These are phyloP conservation scores for Diplodia mutila DNA, from an alignment of 2,329 filamentous ascomycete genomes.

Conservation along the genomic window DNA sequence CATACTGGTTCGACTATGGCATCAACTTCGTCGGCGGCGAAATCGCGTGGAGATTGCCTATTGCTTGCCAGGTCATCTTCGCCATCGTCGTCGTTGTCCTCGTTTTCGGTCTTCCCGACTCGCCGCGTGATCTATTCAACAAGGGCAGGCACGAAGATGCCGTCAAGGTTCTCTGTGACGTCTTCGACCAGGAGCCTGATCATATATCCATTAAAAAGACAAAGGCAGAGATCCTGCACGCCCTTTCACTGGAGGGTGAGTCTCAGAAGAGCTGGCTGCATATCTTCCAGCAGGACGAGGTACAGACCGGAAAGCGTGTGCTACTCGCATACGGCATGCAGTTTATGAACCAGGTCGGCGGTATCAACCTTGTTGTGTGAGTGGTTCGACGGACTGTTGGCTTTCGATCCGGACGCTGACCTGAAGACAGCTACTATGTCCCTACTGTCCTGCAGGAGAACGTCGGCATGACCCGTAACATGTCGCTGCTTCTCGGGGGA, in stretches of 20 bases:
- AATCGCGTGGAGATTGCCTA: constrained; percentile 54
- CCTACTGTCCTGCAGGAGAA: constrained; percentile 36
- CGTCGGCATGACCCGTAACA: constrained; percentile 50
- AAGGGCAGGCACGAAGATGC: constrained; percentile 52
- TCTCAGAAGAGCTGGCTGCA: constrained; percentile 25
- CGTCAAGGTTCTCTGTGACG: constrained; percentile 52
- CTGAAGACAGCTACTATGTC: constrained; percentile 10
- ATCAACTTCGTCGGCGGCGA: constrained; percentile 43
- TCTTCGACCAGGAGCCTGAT: constrained; percentile 53
- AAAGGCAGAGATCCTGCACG: constrained; percentile 66
- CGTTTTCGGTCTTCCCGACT: constrained; percentile 44
- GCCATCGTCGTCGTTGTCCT: constrained; percentile 46
- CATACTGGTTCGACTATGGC: constrained; percentile 57
- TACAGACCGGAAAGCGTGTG: constrained; percentile 61
- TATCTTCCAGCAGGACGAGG: constrained; percentile 38
- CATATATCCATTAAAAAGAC: constrained; percentile 60
- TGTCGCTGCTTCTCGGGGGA: constrained; percentile 53
- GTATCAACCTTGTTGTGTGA: constrained; percentile 37
- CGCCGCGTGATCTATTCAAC: constrained; percentile 38
- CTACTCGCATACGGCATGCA: constrained; percentile 62
- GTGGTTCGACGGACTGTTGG: background rate
- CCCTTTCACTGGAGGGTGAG: constrained; percentile 34
- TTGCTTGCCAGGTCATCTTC: constrained; percentile 56
- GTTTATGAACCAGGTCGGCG: constrained; percentile 64
- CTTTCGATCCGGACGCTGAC: background rate